These are phyloP conservation scores for Gentiana macrophylla DNA, from an alignment of 257 asterid species.

Conservation along the genomic window DNA sequence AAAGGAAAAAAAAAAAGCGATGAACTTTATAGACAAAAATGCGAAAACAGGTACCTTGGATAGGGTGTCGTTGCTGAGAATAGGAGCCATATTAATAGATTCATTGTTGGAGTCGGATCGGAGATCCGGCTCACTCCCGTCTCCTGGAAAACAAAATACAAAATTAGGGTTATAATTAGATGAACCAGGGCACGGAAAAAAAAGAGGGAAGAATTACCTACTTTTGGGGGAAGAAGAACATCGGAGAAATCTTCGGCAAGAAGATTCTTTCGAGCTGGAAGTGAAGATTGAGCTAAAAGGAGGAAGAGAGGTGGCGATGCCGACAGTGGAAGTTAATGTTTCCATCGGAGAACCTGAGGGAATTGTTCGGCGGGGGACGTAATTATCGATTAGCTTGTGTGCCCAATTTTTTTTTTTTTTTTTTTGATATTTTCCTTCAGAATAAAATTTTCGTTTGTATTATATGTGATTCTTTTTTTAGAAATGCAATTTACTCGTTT, in stretches of 20 bases:
- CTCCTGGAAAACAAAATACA: conserved; percentile 16
- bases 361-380: no score
- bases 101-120: conserved; percentile 26
- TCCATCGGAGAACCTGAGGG: conserved; percentile 30
- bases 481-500: no score
- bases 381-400: no score
- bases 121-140: conserved; percentile 43
- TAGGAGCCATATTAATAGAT: conserved; percentile 34
- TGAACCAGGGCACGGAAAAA: neutral
- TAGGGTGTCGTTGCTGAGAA: conserved; percentile 30
- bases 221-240: conserved; percentile 57
- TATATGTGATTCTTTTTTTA: no score
- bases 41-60: conserved; percentile 32
- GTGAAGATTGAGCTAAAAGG: conserved; percentile 42
- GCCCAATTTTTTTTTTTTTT: no score
- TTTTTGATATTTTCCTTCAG: no score
- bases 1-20: no score
- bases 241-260: conserved; percentile 41
- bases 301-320: conserved; percentile 26
- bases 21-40: no score
- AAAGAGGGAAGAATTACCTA: conserved; percentile 8
- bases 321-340: conserved; percentile 32
- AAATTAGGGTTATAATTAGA: conserved; percentile 1
- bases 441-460: no score
- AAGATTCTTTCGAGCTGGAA: conserved; percentile 26